Evolutionary conservation across 2,329 filamentous ascomycete species (phyloP), one percentile per base, ranked within the genome.

Genomic region (Aschersonia sp.): DNA sequence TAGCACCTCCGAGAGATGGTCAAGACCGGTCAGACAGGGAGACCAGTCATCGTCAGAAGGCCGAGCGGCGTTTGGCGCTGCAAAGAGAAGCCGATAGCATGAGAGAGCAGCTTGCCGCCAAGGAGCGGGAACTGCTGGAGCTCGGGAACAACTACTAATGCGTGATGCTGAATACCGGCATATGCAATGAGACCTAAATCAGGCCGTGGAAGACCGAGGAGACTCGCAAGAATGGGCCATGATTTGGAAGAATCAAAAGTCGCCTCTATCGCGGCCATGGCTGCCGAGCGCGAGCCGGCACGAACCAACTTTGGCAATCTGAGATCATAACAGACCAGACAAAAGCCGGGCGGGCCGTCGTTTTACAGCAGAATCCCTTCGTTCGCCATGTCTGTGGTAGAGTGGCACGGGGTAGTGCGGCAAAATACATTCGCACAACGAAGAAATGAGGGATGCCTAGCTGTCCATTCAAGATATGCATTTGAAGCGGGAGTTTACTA

Each of bases 61-160:
- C 74, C 4, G 81, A 84, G 53, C 73, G 79, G 48, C 73, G 83
- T 45, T 76, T 76, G 7, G 74, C 79, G 44, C 66, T 94, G 45
- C 75, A 82, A 59, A 72, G 79, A 30, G 86, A 94, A 61, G 80
- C 84, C 0, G 84, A 89, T 57, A 71, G 72, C 46, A 92, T 92
- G 79, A 74, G 84, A 39, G 77, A 82, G 60, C 70, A 83, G 62
- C 68, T 89, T 32, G 73, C 79, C 8, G 81, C 77, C 10, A 89
- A 88, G 58, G 84, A 89, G 63, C 72, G 79, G 44, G 84, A 89
- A 57, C 66, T 89, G 14, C 60, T 62, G 55, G 63, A 64, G 45
- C 53, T 66, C 45, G 59, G 59, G 45, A 55, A 52, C 30, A 53
- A 37, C 32, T 37, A 57, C 12, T 32, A 14, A 44, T 46, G 32